Percentiles rank a stretch among this genome's conserved stretches.
These are phyloP conservation scores for Suhomyces kilbournensis DNA, from an alignment of 805 yeast genomes.

Conservation along the genomic window DNA sequence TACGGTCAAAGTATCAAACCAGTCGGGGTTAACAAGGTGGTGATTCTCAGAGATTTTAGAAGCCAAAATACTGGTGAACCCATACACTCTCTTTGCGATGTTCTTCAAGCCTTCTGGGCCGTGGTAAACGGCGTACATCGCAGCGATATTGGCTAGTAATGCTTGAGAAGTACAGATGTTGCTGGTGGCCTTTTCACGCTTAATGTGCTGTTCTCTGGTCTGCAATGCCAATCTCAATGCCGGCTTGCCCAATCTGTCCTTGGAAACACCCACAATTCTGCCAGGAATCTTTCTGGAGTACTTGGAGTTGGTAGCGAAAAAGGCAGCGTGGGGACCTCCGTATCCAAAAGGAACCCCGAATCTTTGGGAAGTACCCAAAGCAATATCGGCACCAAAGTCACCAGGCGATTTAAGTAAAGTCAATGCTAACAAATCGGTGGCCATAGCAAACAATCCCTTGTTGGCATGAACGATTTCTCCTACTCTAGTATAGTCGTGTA, in stretches of 20 bases:
- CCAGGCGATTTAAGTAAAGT: slow-evolving; percentile 83
- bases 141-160: slow-evolving; percentile 88
- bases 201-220: slow-evolving; percentile 97
- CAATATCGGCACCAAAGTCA: slow-evolving; percentile 87
- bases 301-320: slow-evolving; percentile 80
- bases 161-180: slow-evolving; percentile 99
- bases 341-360: slow-evolving; percentile 97
- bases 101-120: slow-evolving; percentile 82
- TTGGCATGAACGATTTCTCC: slow-evolving; percentile 64
- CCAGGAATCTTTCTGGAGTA: slow-evolving; percentile 95
- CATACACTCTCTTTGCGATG: slow-evolving; percentile 76
- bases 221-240: slow-evolving; percentile 92
- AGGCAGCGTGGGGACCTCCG: slow-evolving; percentile 99
- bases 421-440: slow-evolving; percentile 89
- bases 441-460: slow-evolving; percentile 78
- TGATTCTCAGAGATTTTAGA: slow-evolving; percentile 46
- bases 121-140: slow-evolving; percentile 94
- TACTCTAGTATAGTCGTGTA: slow-evolving; percentile 48
- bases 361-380: slow-evolving; percentile 88
- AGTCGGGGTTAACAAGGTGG: slow-evolving; percentile 53
- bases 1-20: slow-evolving; percentile 87
- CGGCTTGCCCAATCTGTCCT: slow-evolving; percentile 85
- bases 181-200: slow-evolving; percentile 96
- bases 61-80: slow-evolving; percentile 72
- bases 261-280: slow-evolving; percentile 87